Evolutionary conservation across 2,329 filamentous ascomycete species (phyloP).

Genomic region (Cladosporium sp.): DNA sequence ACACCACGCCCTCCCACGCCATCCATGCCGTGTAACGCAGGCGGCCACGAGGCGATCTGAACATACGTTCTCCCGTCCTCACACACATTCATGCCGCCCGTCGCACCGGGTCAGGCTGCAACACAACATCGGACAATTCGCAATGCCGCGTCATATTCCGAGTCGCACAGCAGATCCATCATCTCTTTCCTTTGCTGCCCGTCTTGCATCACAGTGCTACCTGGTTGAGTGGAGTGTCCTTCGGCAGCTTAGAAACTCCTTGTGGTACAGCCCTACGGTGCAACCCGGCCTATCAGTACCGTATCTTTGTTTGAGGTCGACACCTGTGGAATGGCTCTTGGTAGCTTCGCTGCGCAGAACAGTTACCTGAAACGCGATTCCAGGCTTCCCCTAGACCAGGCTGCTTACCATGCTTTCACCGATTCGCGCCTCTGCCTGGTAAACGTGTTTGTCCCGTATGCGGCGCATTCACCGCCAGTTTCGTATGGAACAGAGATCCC

Average conservation of each 20-base stretch:
- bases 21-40: not conserved
- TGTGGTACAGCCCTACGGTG: not conserved
- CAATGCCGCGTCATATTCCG: conserved; percentile 4
- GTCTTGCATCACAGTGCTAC: not conserved
- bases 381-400: not conserved
- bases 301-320: not conserved
- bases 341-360: conserved; percentile 8
- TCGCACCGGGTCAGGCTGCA: not conserved
- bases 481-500: not conserved
- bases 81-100: conserved; percentile 15
- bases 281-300: not conserved
- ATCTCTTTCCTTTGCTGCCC: not conserved
- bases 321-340: conserved; percentile 2
- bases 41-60: conserved; percentile 14
- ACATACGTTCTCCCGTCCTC: conserved; percentile 6
- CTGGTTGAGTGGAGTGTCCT: not conserved
- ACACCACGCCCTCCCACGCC: conserved; percentile 1
- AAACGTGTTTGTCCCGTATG: not conserved
- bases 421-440: not conserved
- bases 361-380: not conserved
- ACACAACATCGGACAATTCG: conserved; percentile 9
- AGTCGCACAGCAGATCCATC: conserved; percentile 10
- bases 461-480: conserved; percentile 1
- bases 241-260: not conserved
- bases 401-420: not conserved